Evolutionary conservation across 768 basidiomycete genomes (phyloP).

Genomic region (Kwoniella pini): DNA sequence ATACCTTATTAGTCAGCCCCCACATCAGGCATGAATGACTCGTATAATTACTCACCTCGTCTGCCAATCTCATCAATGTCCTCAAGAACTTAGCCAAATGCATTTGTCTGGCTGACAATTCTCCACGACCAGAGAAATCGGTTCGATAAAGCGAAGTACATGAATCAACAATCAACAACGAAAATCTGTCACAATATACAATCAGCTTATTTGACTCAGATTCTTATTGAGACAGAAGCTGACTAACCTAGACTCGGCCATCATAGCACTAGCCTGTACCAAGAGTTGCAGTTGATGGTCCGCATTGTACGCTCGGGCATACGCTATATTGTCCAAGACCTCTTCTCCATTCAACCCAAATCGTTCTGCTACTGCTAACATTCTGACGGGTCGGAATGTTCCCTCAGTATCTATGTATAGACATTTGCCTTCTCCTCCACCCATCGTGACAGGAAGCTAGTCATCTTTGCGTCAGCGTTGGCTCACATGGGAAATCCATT

Average conservation of each 20-base stretch:
- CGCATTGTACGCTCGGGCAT: conserved; percentile 97
- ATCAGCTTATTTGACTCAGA: background rate
- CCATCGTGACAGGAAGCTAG: conserved; percentile 88
- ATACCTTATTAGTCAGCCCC: conserved; percentile 17
- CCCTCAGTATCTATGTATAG: conserved; percentile 99
- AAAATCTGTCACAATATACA: conserved; percentile 66
- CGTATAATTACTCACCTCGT: conserved; percentile 70
- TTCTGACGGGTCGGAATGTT: conserved; percentile 93
- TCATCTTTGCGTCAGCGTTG: background rate
- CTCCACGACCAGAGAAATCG: conserved; percentile 92
- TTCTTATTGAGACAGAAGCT: background rate
- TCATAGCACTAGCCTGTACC: conserved; percentile 91
- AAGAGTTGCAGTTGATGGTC: conserved; percentile 92
- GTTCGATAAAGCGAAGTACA: conserved; percentile 93
- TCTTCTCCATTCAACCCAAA: conserved; percentile 98
- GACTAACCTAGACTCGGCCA: conserved; percentile 91
- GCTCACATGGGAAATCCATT: background rate
- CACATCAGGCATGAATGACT: background rate
- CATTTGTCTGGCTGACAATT: conserved; percentile 89
- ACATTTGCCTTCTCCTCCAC: conserved; percentile 98
- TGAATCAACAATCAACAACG: conserved; percentile 92
- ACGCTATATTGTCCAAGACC: conserved; percentile 96
- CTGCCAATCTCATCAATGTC: conserved; percentile 87
- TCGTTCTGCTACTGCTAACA: conserved; percentile 91
- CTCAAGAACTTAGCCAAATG: conserved; percentile 95